Evolutionary conservation across 2,329 filamentous ascomycete species (phyloP), one percentile per base, ranked within the genome.

Genomic region (Berkeleyomyces basicola): DNA sequence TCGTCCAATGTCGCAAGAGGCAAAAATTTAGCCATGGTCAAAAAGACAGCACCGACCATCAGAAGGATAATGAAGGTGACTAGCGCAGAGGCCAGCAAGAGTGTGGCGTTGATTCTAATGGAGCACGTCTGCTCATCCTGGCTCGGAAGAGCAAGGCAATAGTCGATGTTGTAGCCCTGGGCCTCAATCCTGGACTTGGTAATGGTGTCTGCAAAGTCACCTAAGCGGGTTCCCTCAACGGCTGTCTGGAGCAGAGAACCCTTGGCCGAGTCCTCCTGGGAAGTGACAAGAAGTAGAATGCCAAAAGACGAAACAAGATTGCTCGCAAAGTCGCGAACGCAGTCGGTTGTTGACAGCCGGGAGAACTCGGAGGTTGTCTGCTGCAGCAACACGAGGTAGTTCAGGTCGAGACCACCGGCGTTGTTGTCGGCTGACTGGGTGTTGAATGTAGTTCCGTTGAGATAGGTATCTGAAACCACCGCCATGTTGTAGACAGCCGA

Each of bases 1-100:
- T 81, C 79, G 40, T 78, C 78, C 2, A 80, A 71, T 0, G 78
- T 80, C 14, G 76, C 74, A 3, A 81, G 72, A 0, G 77, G 78
- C 14, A 70, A 69, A 66, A 77, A 75, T 16, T 68, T 69, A 64
- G 67, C 71, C 68, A 53, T 75, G 51, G 75, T 65, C 1, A 73
- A 69, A 65, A 77, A 75, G 3, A 75, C 70, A 3, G 75, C 72
- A 31, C 72, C 70, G 43, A 72, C 67, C 51, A 72, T 71, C 33
- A 64, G 31, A 16, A 59, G 43, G 44, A 58, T 61, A 9, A 64
- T 33, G 3, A 79, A 70, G 43, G 72, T 77, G 58, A 78, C 67
- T 1, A 76, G 70, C n/a, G 75, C 73, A 43, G 75, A 69, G 23
- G 73, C 68, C 55, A 73, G 74, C 7, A 81, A 71, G 2, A 80